Base-by-base conservation (phyloP, 768 basidiomycete species). In the Brasilioporus rufonigricans region DNA sequence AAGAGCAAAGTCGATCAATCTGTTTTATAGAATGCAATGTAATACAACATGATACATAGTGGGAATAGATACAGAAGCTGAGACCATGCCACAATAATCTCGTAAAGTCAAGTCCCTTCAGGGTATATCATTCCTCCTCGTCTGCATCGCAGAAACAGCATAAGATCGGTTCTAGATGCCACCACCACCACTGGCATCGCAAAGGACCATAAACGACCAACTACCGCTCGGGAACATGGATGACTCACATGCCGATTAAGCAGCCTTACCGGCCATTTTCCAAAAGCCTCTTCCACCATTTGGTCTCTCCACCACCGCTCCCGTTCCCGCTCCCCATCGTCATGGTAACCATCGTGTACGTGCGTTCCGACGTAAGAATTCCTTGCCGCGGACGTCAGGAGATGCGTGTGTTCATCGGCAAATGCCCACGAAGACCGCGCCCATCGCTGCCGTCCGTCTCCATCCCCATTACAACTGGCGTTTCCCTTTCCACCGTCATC, bases 121-220 rank as follows among this genome's bases (percentile, higher is more conserved):
- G 50, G 43, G 41, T 45, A 4, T n/a, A 44, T 61, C 53, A 74
- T 31, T 73, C 71, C 43, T 85, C 83, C 43, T 85, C 83, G 3
- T 89, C 88, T 14, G 79, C 74, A 31, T 80, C 56, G 26, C 82
- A 86, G 48, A 77, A 77, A 68, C 86, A 91, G 61, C 82, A 84
- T 11, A 87, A 48, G 19, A 87, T 65, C 5, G 84, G 81, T 60
- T 87, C 82, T 1, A 87, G 48, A 50, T 83, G 81, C 87, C 86
- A 87, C 85, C 85, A 83, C 90, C 91, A 93, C 89, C 90, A 91
- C 90, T 91, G 59, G 16, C 31, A 35, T 48, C 45, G 50, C 49
- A 50, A 53, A 16, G 18, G 13, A 41, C n/a, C 21, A 35, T 50
- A 21, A 49, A 21, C 2, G 35, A 54, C 24, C 11, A 24, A 1